Percentiles rank a stretch among this genome's conserved stretches.
Conservation (phyloP, 2,329 filamentous ascomycete genomes). For the Colletotrichum filicis region DNA sequence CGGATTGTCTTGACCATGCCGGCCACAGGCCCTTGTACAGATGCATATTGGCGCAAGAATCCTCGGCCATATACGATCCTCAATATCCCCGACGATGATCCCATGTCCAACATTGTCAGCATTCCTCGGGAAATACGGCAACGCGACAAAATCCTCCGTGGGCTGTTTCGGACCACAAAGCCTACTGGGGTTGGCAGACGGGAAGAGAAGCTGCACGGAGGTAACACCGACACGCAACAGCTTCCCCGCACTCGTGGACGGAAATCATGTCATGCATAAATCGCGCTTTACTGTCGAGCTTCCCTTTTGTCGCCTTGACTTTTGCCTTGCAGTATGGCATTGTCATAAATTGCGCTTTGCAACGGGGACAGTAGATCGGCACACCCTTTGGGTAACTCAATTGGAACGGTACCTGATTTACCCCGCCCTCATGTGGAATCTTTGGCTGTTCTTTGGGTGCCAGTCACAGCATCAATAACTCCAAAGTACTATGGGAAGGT, state of each 20-base stretch:
- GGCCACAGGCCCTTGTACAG: too few relatives aligned
- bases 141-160: conserved; percentile 16
- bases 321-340: conserved; percentile 16
- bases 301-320: conserved; percentile 15
- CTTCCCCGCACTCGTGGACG: conserved; percentile 12
- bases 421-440: conserved; percentile 19
- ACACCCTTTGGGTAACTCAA: conserved; percentile 18
- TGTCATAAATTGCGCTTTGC: conserved; percentile 18
- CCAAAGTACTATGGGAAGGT: background rate
- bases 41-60: background rate
- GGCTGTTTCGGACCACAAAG: conserved; percentile 24
- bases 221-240: background rate
- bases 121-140: conserved; percentile 4
- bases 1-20: background rate
- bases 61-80: background rate
- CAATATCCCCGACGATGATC: background rate
- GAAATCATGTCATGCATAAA: conserved; percentile 27
- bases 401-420: conserved; percentile 23
- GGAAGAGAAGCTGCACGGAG: background rate
- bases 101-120: background rate
- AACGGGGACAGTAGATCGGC: conserved; percentile 11
- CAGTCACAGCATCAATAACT: background rate
- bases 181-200: conserved; percentile 5
- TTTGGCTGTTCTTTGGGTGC: background rate
- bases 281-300: conserved; percentile 17